Evolutionary conservation across 768 basidiomycete species (phyloP), one percentile per base, ranked within the genome.

Genomic region (Lactarius indigo): DNA sequence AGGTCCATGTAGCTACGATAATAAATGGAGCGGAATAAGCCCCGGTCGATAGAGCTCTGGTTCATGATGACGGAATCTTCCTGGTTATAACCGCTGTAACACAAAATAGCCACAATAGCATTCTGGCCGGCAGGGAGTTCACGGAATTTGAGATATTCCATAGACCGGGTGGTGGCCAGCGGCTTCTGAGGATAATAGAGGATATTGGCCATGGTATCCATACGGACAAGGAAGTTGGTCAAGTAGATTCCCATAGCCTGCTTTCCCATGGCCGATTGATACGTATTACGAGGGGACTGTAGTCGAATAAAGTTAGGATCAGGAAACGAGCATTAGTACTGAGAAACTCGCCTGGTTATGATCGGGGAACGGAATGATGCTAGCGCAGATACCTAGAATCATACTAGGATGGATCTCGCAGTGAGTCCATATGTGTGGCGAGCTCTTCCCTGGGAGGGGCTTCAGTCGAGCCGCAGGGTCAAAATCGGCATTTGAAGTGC

Each of bases 11-110:
- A 98, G 73, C 94, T 94, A 72, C 97, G 87, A 76, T 98, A 98
- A 78, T 98, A 99, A 73, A 99, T 92, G 81, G 94, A 96, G 42
- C 96, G 87, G 90, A 99, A 99, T 35, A 99, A 84, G 66, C 97
- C 96, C 65, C 97, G 92, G 75, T 99, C 96, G 71, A 99, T 92
- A 31, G 97, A 96, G 72, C 92, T 94, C 79, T 99, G 97, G 76
- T 98, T 98, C 96, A 99, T 98, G 79, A 99, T 98, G 79, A 99
- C 97, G 69, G 97, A 99, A 84, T 99, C 97, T 85, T 98, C 97
- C 79, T 99, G 97, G 77, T 99, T 99, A 80, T 99, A 99, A 57
- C 96, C 96, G 72, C 95, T 98, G 79, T 99, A 99, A 75, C 96
- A 98, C 63, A 98, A 81, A 73, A 99, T 98, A 15, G 96, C 96